These are phyloP conservation scores for Protomyces arabidopsidicola DNA, from an alignment of 1,139 yeast genomes.

Conservation along the genomic window DNA sequence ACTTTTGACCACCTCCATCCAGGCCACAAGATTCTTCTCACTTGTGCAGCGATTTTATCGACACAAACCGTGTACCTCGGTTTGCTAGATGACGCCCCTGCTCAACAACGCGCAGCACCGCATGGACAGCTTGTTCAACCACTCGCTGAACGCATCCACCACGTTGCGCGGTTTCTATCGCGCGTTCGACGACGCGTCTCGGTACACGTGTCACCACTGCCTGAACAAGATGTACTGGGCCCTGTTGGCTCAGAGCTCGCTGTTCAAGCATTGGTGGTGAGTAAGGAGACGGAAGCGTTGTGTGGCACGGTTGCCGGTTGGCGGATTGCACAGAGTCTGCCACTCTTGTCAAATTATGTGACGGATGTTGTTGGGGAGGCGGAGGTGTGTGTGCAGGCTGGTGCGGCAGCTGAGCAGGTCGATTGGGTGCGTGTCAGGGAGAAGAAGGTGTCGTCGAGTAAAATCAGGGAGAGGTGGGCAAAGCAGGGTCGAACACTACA, in stretches of 20 bases:
- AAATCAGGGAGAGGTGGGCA: neutral
- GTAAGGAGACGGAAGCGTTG: slow-evolving; percentile 73
- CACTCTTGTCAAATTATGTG: slow-evolving; percentile 51
- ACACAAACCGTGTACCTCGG: slow-evolving; percentile 62
- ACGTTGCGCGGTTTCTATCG: slow-evolving; percentile 49
- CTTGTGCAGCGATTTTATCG: slow-evolving; percentile 65
- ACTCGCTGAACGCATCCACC: slow-evolving; percentile 58
- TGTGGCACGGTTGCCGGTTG: slow-evolving; percentile 65
- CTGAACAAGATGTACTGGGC: slow-evolving; percentile 45
- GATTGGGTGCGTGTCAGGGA: neutral
- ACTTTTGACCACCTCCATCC: slow-evolving; percentile 95
- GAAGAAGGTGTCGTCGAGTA: neutral
- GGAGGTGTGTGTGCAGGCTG: neutral
- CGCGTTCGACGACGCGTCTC: neutral
- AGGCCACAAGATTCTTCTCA: slow-evolving; percentile 83
- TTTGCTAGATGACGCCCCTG: slow-evolving; percentile 57
- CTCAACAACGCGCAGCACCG: slow-evolving; percentile 60
- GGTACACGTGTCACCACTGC: neutral
- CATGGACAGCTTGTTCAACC: slow-evolving; percentile 46
- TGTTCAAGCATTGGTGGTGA: slow-evolving; percentile 74
- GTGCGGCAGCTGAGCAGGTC: neutral
- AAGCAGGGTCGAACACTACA: neutral
- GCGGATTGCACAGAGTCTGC: slow-evolving; percentile 56
- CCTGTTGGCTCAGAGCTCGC: slow-evolving; percentile 79
- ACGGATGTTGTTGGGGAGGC: slow-evolving; percentile 61